These are phyloP conservation scores for Eutrema salsugineum DNA, from an alignment of 441 rosid genomes.

Conservation along the genomic window DNA sequence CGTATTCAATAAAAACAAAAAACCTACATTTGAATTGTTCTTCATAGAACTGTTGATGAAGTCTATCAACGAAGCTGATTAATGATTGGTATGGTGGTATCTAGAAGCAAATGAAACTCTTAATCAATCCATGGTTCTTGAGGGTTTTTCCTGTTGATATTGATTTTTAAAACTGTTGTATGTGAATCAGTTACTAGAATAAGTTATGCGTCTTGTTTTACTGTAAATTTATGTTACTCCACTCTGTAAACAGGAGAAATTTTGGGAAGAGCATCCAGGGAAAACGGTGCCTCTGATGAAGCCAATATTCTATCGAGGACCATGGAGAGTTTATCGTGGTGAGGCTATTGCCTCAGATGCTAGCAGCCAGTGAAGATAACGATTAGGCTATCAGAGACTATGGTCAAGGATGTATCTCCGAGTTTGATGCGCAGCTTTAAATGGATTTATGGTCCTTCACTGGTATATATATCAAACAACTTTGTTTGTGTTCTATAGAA, in stretches of 20 bases:
- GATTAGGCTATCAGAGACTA: not conserved
- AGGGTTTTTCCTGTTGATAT: not conserved
- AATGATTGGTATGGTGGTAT: not conserved
- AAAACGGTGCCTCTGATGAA: slow-evolving; percentile 75
- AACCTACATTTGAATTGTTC: not conserved
- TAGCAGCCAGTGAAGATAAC: slow-evolving; percentile 36
- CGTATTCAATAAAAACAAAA: not conserved
- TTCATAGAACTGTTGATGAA: not conserved
- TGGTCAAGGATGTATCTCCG: not conserved
- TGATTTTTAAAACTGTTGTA: not conserved
- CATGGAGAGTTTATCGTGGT: slow-evolving; percentile 79
- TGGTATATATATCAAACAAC: slow-evolving; percentile 4
- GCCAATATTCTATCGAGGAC: slow-evolving; percentile 70
- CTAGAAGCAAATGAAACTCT: not conserved
- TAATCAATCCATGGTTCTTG: not conserved
- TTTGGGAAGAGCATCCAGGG: slow-evolving; percentile 94
- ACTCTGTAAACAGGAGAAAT: slow-evolving; percentile 60
- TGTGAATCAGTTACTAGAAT: not conserved
- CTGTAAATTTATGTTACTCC: slow-evolving; percentile 2
- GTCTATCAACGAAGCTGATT: not conserved
- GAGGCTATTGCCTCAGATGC: slow-evolving; percentile 45
- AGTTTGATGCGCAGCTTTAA: not conserved
- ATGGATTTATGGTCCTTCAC: not conserved
- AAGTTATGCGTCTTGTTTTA: not conserved
- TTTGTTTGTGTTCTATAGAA: not conserved